A percentile compares a stretch with the other conserved stretches of the same genome.
Conservation (phyloP, 371 early-diverging fungal species). For the Dinochytrium kinnereticum region DNA sequence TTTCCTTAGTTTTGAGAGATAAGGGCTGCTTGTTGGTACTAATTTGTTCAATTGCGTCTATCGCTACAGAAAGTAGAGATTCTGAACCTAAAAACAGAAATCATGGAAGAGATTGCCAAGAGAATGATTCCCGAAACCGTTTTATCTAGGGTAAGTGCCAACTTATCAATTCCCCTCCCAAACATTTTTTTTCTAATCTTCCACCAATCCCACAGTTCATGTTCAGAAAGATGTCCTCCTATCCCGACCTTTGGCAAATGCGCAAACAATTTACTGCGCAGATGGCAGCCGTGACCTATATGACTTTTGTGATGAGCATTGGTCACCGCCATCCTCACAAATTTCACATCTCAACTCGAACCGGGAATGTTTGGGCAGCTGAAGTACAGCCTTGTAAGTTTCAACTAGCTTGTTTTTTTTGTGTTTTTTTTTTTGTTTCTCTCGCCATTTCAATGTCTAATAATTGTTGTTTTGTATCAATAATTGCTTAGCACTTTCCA, state of each 20-base stretch:
- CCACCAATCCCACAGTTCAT: constrained; percentile 63
- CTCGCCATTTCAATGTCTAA: constrained; percentile 10
- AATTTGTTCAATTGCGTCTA: constrained; percentile 2
- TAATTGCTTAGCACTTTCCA: constrained; percentile 33
- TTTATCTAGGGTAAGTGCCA: constrained; percentile 65
- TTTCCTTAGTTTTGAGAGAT: neutral
- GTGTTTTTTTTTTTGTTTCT: neutral
- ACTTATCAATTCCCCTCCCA: neutral
- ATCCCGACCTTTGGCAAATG: constrained; percentile 89
- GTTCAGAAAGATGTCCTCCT: constrained; percentile 70
- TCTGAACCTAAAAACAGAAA: constrained; percentile 77
- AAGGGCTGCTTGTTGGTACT: neutral
- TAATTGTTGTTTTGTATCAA: neutral
- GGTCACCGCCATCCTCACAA: constrained; percentile 87
- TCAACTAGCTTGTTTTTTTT: neutral
- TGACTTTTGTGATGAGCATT: constrained; percentile 88
- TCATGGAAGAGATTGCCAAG: constrained; percentile 76
- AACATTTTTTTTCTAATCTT: constrained; percentile 10
- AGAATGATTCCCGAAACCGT: constrained; percentile 83
- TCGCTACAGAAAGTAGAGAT: constrained; percentile 65
- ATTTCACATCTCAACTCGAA: constrained; percentile 79
- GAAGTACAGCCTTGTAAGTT: constrained; percentile 76
- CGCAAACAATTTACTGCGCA: constrained; percentile 92
- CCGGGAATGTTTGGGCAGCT: constrained; percentile 81
- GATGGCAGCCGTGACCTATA: constrained; percentile 84